These are phyloP conservation scores for Salvia rosmarinus DNA, from an alignment of 257 asterid genomes.

Conservation along the genomic window DNA sequence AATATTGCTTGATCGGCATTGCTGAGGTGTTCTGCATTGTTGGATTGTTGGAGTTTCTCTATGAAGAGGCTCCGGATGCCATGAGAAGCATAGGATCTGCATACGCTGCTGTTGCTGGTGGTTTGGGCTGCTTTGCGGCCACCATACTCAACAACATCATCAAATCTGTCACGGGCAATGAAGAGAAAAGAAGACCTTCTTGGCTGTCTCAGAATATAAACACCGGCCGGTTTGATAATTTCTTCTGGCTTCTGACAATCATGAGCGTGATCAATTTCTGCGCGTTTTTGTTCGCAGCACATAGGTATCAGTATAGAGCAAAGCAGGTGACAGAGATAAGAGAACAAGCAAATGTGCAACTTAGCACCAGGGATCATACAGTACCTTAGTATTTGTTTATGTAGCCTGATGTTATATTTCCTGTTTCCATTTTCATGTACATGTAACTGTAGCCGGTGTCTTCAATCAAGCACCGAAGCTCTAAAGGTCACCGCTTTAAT, in stretches of 20 bases:
- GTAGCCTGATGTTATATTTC: neutral
- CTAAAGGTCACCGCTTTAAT: neutral
- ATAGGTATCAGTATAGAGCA: slow-evolving; percentile 71
- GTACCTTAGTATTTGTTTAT: slow-evolving; percentile 24
- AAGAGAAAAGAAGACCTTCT: slow-evolving; percentile 56
- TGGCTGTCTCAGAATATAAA: slow-evolving; percentile 97
- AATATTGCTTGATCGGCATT: slow-evolving; percentile 92
- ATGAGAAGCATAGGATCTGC: slow-evolving; percentile 98
- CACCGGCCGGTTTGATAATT: slow-evolving; percentile 77
- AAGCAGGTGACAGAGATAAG: slow-evolving; percentile 48
- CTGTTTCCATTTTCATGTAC: slow-evolving; percentile 11
- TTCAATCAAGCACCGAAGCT: slow-evolving; percentile 16
- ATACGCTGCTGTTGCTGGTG: slow-evolving; percentile 98
- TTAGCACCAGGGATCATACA: slow-evolving; percentile 36
- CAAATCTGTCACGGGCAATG: slow-evolving; percentile 67
- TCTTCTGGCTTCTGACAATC: slow-evolving; percentile 86
- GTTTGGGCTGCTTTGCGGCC: slow-evolving; percentile 96
- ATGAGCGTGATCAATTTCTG: slow-evolving; percentile 82
- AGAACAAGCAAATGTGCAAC: slow-evolving; percentile 39
- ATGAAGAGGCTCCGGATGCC: slow-evolving; percentile 98
- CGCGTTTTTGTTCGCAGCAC: slow-evolving; percentile 73
- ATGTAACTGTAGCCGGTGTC: slow-evolving; percentile 23
- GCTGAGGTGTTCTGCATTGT: slow-evolving; percentile 95
- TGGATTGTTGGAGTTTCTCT: slow-evolving; percentile 86
- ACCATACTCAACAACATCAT: slow-evolving; percentile 74